phyloP scores from a whole-genome alignment of 1,139 yeast species.

The Meyerozyma smithsonii region DNA sequence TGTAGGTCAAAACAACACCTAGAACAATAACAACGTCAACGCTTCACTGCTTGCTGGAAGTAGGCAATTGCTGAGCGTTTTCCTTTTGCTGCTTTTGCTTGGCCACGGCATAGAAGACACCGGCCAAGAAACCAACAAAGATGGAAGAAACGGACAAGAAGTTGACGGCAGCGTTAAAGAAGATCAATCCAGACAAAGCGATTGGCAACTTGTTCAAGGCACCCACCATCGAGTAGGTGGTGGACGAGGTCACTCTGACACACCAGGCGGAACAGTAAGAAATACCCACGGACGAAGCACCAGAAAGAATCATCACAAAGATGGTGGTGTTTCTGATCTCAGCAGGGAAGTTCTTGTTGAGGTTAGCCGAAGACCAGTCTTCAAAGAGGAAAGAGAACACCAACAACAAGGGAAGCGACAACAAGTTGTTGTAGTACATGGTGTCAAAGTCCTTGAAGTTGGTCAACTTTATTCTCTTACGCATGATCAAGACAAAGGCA shows the following conservation, averaged over 20 bases:
- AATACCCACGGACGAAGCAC: slow-evolving; percentile 91
- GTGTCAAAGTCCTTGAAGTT: slow-evolving; percentile 98
- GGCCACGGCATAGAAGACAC: slow-evolving; percentile 90
- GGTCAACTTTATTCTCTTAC: slow-evolving; percentile 95
- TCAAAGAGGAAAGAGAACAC: slow-evolving; percentile 72
- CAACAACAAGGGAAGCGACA: slow-evolving; percentile 84
- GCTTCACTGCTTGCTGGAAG: slow-evolving; percentile 15
- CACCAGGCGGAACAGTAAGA: slow-evolving; percentile 99
- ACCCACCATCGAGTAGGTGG: slow-evolving; percentile 98
- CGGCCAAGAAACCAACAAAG: slow-evolving; percentile 88
- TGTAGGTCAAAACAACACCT: slow-evolving; percentile 1
- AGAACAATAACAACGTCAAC: not conserved
- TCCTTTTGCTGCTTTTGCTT: slow-evolving; percentile 65
- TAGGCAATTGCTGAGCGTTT: slow-evolving; percentile 40
- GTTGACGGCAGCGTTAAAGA: slow-evolving; percentile 93
- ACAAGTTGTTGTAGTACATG: slow-evolving; percentile 93
- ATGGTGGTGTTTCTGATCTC: slow-evolving; percentile 64
- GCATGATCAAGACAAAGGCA: slow-evolving; percentile 86
- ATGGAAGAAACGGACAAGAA: slow-evolving; percentile 89
- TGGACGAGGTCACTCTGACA: slow-evolving; percentile 96
- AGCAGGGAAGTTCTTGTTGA: slow-evolving; percentile 72
- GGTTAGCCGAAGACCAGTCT: slow-evolving; percentile 86
- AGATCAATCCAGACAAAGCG: slow-evolving; percentile 88
- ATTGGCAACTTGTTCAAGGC: slow-evolving; percentile 97
- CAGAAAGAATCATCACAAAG: slow-evolving; percentile 83